These are phyloP conservation scores for Omphalea diandra DNA, from an alignment of 441 rosid species.

Conservation along the genomic window DNA sequence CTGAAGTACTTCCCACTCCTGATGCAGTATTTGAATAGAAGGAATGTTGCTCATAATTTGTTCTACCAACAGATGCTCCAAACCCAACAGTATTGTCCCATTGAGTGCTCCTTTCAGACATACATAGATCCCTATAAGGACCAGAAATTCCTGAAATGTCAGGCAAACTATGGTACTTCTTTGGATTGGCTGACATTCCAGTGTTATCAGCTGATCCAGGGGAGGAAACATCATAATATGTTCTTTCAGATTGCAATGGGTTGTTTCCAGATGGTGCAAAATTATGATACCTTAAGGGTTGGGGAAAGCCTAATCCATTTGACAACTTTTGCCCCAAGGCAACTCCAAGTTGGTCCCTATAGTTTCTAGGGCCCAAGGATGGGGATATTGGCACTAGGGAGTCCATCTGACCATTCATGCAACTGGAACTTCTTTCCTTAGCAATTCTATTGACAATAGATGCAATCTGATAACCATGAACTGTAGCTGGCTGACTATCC, in stretches of 20 bases:
- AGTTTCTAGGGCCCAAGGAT: conserved; percentile 46
- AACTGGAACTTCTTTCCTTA: conserved; percentile 48
- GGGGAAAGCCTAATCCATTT: conserved; percentile 56
- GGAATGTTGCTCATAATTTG: conserved; percentile 44
- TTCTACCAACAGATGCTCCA: conserved; percentile 49
- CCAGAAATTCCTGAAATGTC: conserved; percentile 71
- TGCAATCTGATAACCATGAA: conserved; percentile 75
- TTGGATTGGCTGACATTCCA: conserved; percentile 44
- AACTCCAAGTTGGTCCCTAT: conserved; percentile 47
- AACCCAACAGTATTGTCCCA: conserved; percentile 55
- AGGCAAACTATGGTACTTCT: conserved; percentile 85
- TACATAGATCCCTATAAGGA: conserved; percentile 50
- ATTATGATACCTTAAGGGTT: conserved; percentile 59
- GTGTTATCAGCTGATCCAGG: conserved; percentile 45
- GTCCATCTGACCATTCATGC: conserved; percentile 57
- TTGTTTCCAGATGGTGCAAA: conserved; percentile 52
- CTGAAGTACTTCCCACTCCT: conserved; percentile 45
- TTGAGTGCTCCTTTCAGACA: conserved; percentile 45
- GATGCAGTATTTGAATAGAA: conserved; percentile 46
- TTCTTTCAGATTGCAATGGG: conserved; percentile 49
- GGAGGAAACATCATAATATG: conserved; percentile 41
- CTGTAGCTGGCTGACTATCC: conserved; percentile 80
- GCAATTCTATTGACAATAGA: conserved; percentile 55
- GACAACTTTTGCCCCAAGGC: conserved; percentile 60
- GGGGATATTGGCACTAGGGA: conserved; percentile 46